Conservation (phyloP, 306 rosid species). For the Glycine latifolia region DNA sequence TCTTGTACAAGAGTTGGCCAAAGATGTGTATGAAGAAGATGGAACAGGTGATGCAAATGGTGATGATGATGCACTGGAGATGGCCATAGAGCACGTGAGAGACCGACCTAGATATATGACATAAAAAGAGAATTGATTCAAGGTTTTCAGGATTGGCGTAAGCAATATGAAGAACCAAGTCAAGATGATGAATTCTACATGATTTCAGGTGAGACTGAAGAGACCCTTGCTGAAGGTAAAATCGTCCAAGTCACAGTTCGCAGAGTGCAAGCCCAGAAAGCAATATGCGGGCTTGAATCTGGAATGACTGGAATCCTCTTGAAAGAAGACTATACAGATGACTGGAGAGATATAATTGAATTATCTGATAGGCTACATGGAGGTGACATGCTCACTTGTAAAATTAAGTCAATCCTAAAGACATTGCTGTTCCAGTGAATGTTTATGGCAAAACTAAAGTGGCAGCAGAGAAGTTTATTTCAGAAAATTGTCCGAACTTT, state of each 20-base stretch:
- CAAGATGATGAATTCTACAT: slow-evolving; percentile 95
- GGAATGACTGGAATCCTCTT: slow-evolving; percentile 97
- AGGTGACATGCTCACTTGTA: slow-evolving; percentile 91
- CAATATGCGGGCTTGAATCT: slow-evolving; percentile 91
- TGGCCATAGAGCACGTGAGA: slow-evolving; percentile 99
- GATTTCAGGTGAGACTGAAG: slow-evolving; percentile 97
- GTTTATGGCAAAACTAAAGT: too few species aligned
- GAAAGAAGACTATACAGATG: slow-evolving; percentile 94
- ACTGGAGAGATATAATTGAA: slow-evolving; percentile 84
- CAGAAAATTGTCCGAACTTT: too few species aligned
- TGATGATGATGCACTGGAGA: slow-evolving; percentile 92
- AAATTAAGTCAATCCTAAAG: slow-evolving; percentile 94
- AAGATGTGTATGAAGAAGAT: slow-evolving; percentile 87
- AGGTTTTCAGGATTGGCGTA: slow-evolving; percentile 98
- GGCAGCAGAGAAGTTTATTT: too few species aligned
- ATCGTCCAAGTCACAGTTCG: slow-evolving; percentile 91
- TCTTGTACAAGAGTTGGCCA: slow-evolving; percentile 93
- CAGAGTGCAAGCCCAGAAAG: slow-evolving; percentile 82
- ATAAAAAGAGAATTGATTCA: slow-evolving; percentile 89
- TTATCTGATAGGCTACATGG: slow-evolving; percentile 86
- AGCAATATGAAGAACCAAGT: slow-evolving; percentile 93
- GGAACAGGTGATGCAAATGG: slow-evolving; percentile 76
- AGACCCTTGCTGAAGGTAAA: slow-evolving; percentile 92
- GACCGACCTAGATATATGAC: slow-evolving; percentile 83
- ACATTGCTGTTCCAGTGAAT: too few species aligned